phyloP scores from a whole-genome alignment of 2,329 filamentous ascomycete species.

The Pseudogymnoascus sp. region DNA sequence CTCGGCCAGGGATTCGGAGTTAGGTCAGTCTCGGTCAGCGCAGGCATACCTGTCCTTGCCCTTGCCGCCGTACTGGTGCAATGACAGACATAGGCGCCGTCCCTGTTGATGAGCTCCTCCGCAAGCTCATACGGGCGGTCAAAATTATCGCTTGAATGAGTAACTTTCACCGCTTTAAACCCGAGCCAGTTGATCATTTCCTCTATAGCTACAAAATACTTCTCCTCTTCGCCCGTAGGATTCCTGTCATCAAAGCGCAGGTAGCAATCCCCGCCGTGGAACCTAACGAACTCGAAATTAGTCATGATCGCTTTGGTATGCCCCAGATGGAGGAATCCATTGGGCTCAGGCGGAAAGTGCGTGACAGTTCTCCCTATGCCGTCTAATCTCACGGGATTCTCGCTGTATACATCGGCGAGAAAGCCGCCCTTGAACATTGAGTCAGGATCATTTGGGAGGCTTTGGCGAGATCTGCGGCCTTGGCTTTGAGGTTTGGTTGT shows the following conservation, averaged over 20 bases:
- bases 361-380: slow-evolving; percentile 48
- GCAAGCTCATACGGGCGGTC: slow-evolving; percentile 77
- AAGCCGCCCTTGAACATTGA: slow-evolving; percentile 76
- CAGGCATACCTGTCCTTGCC: slow-evolving; percentile 69
- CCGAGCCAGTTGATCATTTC: slow-evolving; percentile 82
- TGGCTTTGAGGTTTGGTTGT: slow-evolving; percentile 25
- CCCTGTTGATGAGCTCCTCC: slow-evolving; percentile 69
- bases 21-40: slow-evolving; percentile 64
- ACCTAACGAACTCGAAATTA: slow-evolving; percentile 89
- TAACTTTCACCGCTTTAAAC: slow-evolving; percentile 70
- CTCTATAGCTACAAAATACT: slow-evolving; percentile 77
- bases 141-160: slow-evolving; percentile 85
- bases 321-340: slow-evolving; percentile 87
- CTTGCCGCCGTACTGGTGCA: slow-evolving; percentile 58
- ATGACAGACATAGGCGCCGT: slow-evolving; percentile 75
- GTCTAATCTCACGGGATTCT: slow-evolving; percentile 46
- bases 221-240: slow-evolving; percentile 83
- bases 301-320: slow-evolving; percentile 93
- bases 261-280: slow-evolving; percentile 58
- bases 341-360: slow-evolving; percentile 79
- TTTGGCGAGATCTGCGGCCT: slow-evolving; percentile 16
- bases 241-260: slow-evolving; percentile 91
- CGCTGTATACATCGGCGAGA: slow-evolving; percentile 61
- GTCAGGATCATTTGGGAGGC: slow-evolving; percentile 42
- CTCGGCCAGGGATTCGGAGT: slow-evolving; percentile 68